phyloP scores from a whole-genome alignment of 2,329 filamentous ascomycete species.

The Ceratocystis lukuohia region DNA sequence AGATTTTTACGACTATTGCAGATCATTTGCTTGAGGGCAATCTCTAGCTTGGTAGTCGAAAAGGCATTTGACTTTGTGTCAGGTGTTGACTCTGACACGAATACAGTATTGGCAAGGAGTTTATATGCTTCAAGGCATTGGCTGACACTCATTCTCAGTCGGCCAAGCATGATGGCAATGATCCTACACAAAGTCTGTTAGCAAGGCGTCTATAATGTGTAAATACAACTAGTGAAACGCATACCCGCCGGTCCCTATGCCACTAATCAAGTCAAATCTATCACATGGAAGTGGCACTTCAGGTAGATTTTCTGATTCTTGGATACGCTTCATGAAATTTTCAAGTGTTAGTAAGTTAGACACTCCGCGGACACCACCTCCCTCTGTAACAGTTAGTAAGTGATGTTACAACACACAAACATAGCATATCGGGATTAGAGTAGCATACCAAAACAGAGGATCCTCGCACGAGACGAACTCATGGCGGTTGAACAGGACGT shows the following conservation, averaged over 20 bases:
- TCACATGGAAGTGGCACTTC: slow-evolving; percentile 23
- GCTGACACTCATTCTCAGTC: background rate
- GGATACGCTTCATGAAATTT: slow-evolving; percentile 12
- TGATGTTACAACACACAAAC: too few relatives aligned
- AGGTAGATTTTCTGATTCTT: slow-evolving; percentile 16
- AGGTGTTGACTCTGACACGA: background rate
- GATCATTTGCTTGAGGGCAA: background rate
- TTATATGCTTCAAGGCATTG: background rate
- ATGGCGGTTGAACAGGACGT: too few relatives aligned
- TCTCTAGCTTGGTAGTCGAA: background rate
- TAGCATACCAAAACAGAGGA: too few relatives aligned
- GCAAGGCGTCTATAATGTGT: too few relatives aligned
- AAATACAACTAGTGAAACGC: background rate
- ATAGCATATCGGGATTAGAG: too few relatives aligned
- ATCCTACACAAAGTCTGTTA: background rate
- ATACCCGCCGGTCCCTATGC: slow-evolving; percentile 25
- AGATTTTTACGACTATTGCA: background rate
- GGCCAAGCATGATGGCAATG: background rate
- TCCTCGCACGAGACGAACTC: too few relatives aligned
- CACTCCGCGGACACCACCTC: slow-evolving; percentile 24
- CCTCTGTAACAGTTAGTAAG: slow-evolving; percentile 17
- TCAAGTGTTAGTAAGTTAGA: slow-evolving; percentile 24
- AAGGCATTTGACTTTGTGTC: background rate
- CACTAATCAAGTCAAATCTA: slow-evolving; percentile 25
- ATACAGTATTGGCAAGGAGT: background rate